phyloP scores from a whole-genome alignment of 2,329 filamentous ascomycete species.

The Nemania diffusa region DNA sequence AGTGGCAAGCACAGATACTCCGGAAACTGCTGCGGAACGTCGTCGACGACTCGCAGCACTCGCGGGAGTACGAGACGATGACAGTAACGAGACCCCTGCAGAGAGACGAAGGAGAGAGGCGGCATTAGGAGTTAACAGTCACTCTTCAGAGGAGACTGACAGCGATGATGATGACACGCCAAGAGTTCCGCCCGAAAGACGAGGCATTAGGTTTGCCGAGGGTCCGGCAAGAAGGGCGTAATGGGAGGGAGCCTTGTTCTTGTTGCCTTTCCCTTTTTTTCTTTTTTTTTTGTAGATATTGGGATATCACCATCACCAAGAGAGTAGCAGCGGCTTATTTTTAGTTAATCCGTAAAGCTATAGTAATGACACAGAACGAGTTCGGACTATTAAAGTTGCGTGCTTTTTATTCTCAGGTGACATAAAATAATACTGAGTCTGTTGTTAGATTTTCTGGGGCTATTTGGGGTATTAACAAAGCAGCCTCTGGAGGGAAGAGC shows the following conservation, averaged over 20 bases:
- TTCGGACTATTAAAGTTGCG: neutral
- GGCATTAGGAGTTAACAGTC: conserved; percentile 70
- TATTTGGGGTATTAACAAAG: no score
- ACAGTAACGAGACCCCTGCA: conserved; percentile 73
- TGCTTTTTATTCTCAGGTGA: no score
- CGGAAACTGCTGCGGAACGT: conserved; percentile 77
- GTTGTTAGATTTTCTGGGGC: no score
- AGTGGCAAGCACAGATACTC: conserved; percentile 53
- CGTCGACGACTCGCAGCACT: conserved; percentile 70
- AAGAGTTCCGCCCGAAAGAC: conserved; percentile 61
- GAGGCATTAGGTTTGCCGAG: conserved; percentile 72
- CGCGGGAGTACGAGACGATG: conserved; percentile 55
- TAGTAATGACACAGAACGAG: conserved; percentile 24
- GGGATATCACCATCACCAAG: conserved; percentile 1
- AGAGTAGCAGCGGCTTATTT: neutral
- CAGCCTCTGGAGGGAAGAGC: no score
- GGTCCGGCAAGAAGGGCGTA: conserved; percentile 45
- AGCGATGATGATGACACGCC: conserved; percentile 69
- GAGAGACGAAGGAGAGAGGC: conserved; percentile 79
- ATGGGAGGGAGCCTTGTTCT: no score
- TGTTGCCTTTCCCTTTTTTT: no score
- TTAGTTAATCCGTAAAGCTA: conserved; percentile 7
- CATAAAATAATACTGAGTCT: no score
- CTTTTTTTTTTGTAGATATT: conserved; percentile 4
- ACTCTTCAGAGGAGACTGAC: conserved; percentile 57